Percentiles rank a stretch among this genome's conserved stretches.
Evolutionary conservation across 2,329 filamentous ascomycete species (phyloP).

Genomic region (Apiospora aurea): DNA sequence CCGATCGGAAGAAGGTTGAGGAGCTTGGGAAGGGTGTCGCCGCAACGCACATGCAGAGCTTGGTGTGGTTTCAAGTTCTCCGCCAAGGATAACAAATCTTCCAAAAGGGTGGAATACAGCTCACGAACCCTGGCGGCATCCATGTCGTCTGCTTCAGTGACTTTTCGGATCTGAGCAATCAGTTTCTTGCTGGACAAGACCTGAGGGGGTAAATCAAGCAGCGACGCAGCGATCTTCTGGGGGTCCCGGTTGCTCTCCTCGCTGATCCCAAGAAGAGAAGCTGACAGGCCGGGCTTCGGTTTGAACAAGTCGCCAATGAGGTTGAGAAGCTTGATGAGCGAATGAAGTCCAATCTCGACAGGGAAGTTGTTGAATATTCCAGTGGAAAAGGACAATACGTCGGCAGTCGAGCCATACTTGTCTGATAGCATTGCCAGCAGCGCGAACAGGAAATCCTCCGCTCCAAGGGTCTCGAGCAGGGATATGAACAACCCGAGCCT

Average conservation of each 20-base stretch:
- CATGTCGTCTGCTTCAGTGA: conserved; percentile 70
- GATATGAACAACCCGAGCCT: conserved; percentile 84
- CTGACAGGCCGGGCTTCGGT: conserved; percentile 76
- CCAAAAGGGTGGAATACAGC: conserved; percentile 72
- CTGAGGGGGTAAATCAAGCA: conserved; percentile 63
- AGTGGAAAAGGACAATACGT: conserved; percentile 75
- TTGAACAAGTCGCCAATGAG: conserved; percentile 79
- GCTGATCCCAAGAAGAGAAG: conserved; percentile 69
- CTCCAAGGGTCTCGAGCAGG: conserved; percentile 82
- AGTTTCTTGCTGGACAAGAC: conserved; percentile 66
- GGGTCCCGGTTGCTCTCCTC: conserved; percentile 57
- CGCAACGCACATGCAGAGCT: conserved; percentile 63
- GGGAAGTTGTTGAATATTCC: conserved; percentile 77
- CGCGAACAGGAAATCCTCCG: conserved; percentile 86
- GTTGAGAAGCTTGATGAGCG: conserved; percentile 78
- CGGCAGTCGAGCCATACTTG: conserved; percentile 80
- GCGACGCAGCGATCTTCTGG: conserved; percentile 58
- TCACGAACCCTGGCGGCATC: conserved; percentile 70
- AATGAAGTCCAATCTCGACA: conserved; percentile 77
- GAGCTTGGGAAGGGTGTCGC: conserved; percentile 78
- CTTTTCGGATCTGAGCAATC: conserved; percentile 60
- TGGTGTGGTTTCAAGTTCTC: conserved; percentile 67
- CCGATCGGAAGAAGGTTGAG: conserved; percentile 84
- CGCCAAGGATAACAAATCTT: conserved; percentile 70
- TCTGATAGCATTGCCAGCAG: conserved; percentile 91